phyloP scores from a whole-genome alignment of 352 stramenopile species.

The Phytophthora cactorum region DNA sequence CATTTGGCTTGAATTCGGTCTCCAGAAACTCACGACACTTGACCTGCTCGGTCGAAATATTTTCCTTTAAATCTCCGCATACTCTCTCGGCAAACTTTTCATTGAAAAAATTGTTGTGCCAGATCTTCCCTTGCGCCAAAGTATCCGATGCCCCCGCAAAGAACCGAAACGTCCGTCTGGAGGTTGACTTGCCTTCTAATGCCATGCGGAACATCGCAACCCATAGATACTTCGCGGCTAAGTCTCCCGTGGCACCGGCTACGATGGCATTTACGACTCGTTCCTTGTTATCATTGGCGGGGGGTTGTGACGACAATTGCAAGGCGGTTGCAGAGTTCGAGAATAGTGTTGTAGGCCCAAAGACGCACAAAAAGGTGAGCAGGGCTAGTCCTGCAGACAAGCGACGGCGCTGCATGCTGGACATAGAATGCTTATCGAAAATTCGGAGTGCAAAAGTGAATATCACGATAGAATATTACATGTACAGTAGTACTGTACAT shows the following conservation, averaged over 20 bases:
- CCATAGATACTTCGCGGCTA: conserved; percentile 88
- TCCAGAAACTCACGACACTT: conserved; percentile 46
- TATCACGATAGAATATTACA: neutral
- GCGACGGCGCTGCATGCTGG: conserved; percentile 3
- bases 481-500: no score
- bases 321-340: neutral
- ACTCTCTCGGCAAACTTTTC: conserved; percentile 40
- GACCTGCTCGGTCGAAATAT: neutral
- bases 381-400: neutral
- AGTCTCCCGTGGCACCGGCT: conserved; percentile 75
- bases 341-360: neutral
- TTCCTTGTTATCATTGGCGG: neutral
- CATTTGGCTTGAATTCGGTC: conserved; percentile 40
- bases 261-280: conserved; percentile 58
- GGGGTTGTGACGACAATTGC: neutral
- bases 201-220: conserved; percentile 69
- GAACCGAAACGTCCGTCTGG: conserved; percentile 32
- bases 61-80: conserved; percentile 29
- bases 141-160: conserved; percentile 53
- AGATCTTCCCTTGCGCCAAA: conserved; percentile 29
- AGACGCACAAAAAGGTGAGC: neutral
- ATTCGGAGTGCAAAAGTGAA: conserved; percentile 2
- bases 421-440: conserved; percentile 27
- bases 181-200: conserved; percentile 28
- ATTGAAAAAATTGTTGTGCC: conserved; percentile 50